Percentiles rank a stretch among this genome's conserved stretches.
phyloP scores from a whole-genome alignment of 495 filamentous ascomycete species.

The Letharia lupina region DNA sequence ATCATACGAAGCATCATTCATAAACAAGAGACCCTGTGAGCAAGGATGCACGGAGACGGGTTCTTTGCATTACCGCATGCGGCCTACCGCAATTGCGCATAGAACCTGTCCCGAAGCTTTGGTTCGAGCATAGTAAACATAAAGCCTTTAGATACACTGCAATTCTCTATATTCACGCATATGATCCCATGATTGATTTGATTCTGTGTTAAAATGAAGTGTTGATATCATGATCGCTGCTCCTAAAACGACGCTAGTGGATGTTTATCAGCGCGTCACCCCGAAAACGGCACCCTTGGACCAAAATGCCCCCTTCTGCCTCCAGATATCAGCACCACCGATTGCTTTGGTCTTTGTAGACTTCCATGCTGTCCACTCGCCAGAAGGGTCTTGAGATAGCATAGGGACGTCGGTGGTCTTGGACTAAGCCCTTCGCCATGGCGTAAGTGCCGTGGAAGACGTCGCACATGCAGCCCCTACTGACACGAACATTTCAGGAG shows the following conservation, averaged over 20 bases:
- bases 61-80: slow-evolving; percentile 3
- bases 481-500: slow-evolving; percentile 25
- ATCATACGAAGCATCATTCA: not conserved
- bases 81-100: not conserved
- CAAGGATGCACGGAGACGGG: not conserved
- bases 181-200: not conserved
- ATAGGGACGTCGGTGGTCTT: not conserved
- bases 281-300: slow-evolving; percentile 5
- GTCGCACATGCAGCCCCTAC: slow-evolving; percentile 2
- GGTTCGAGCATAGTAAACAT: not conserved
- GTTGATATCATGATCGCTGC: slow-evolving; percentile 1
- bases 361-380: not conserved
- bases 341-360: not conserved
- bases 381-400: not conserved
- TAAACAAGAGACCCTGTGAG: not conserved
- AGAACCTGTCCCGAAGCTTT: not conserved
- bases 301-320: not conserved
- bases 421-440: slow-evolving; percentile 14
- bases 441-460: slow-evolving; percentile 21
- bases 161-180: not conserved
- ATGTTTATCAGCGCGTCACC: slow-evolving; percentile 14
- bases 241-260: not conserved
- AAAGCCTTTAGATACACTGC: not conserved
- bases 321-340: not conserved
- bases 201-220: not conserved